Evolutionary conservation across 75 land plant genomes (phyloP).

Genomic region (Isoetes taiwanensis): DNA sequence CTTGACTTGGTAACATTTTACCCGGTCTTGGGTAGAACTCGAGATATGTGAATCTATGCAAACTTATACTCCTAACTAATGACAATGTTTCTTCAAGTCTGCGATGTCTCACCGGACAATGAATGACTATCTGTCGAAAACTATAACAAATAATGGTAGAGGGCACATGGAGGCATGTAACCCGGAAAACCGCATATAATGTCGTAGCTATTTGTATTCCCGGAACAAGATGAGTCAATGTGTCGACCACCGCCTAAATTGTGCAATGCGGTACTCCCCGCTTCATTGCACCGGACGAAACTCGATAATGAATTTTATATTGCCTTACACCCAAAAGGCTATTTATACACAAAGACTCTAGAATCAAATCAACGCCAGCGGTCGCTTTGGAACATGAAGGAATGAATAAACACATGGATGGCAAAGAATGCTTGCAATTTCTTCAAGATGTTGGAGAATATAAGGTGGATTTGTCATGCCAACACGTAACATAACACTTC

Average conservation of each 20-base stretch:
- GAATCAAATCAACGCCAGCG: conserved; percentile 70
- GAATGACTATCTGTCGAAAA: background rate
- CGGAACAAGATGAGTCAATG: conserved; percentile 62
- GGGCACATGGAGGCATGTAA: conserved; percentile 9
- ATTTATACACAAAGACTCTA: conserved; percentile 28
- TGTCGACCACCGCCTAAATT: conserved; percentile 83
- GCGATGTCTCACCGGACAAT: conserved; percentile 72
- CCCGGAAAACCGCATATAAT: conserved; percentile 97
- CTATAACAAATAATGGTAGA: background rate
- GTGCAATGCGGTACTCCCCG: conserved; percentile 72
- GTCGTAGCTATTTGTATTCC: conserved; percentile 97
- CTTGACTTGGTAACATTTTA: too few relatives aligned
- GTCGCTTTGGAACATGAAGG: conserved; percentile 94
- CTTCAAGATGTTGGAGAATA: conserved; percentile 84
- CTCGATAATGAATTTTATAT: background rate
- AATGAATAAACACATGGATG: conserved; percentile 92
- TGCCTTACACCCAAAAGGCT: background rate
- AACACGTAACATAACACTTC: conserved; percentile 83
- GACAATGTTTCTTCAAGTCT: conserved; percentile 63
- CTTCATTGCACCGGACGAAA: conserved; percentile 71
- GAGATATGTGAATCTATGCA: conserved; percentile 89
- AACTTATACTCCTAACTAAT: conserved; percentile 71
- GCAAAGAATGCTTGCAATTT: conserved; percentile 58
- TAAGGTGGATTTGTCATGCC: conserved; percentile 99
- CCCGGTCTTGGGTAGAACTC: conserved; percentile 97